Evolutionary conservation across 257 asterid species (phyloP).

Genomic region (Plantago elongata): DNA sequence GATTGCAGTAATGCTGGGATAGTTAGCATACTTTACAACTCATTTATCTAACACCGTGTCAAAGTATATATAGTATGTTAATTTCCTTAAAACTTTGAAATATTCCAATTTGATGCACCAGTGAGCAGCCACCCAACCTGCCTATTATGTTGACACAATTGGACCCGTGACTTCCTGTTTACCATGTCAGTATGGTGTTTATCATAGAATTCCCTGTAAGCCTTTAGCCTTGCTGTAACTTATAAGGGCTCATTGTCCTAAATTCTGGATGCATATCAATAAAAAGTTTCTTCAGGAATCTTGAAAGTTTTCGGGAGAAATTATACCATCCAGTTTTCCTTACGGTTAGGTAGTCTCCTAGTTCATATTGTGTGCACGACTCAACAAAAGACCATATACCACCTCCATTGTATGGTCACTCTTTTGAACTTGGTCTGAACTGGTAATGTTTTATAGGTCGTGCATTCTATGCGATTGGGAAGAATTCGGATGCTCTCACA

Average conservation of each 20-base stretch:
- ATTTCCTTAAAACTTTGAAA: neutral
- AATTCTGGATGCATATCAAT: conserved; percentile 7
- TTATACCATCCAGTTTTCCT: neutral
- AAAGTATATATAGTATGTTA: conserved; percentile 5
- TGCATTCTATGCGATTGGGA: conserved; percentile 86
- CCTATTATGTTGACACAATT: too few species aligned
- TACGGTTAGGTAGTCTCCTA: conserved; percentile 9
- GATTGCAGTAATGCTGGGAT: neutral
- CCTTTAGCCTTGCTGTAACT: neutral
- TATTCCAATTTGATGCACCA: conserved; percentile 8
- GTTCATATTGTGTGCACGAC: conserved; percentile 14
- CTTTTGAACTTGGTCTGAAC: conserved; percentile 27
- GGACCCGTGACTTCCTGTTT: too few species aligned
- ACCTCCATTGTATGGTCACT: conserved; percentile 4
- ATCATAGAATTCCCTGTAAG: too few species aligned
- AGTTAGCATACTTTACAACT: neutral
- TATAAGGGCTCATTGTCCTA: neutral
- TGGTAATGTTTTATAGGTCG: conserved; percentile 45
- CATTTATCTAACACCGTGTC: neutral
- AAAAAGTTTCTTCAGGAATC: neutral
- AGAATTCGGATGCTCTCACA: conserved; percentile 70
- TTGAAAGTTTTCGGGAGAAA: neutral
- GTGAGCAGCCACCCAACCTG: neutral
- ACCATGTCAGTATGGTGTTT: too few species aligned
- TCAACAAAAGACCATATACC: conserved; percentile 9